Evolutionary conservation across 2,329 filamentous ascomycete genomes (phyloP), one percentile per base, ranked within the genome.

Genomic region (Apiospora phragmitis): DNA sequence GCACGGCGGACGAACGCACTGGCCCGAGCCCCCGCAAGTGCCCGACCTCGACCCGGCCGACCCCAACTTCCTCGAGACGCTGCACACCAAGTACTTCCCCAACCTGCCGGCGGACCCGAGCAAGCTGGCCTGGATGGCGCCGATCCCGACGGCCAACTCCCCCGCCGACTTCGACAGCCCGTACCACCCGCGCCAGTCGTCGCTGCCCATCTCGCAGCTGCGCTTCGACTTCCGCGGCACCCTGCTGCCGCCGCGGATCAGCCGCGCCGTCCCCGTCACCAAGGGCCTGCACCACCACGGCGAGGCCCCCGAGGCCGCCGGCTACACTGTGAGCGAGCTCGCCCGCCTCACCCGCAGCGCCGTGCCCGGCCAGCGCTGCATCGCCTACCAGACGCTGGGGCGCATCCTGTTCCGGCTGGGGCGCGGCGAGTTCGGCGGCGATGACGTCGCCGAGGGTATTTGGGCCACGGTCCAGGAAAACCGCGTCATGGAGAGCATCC

Each of bases 61-160:
- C 71, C 92, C 93, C 0, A 87, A 94, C 77, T 98, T 98, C 83
- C 90, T 98, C 71, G 83, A 89, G 65, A 92, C 93, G 70, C 89
- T 99, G 7, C 95, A 97, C 85, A 84, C 90, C 29, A 97, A 98
- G 81, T 99, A 97, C 87, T 99, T 98, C 82, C 95, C 96, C 16
- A 89, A 91, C 73, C 91, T 97, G 1, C 90, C 95, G 1, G 90
- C 94, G 69, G 94, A 98, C 80, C 94, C 95, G 0, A 91, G 91
- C 71, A 92, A 93, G 69, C 89, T 98, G 4, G 93, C 94, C 26
- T 99, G 95, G 95, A 96, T 98, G 89, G 90, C 91, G 68, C 91
- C 92, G 18, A 78, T 92, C 67, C 90, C 91, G 8, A 90, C 91
- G 5, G 81, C 88, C 65, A 87, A 90, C 78, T 91, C 89, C 59